These are phyloP conservation scores for Fomes fomentarius DNA, from an alignment of 1,284 basidiomycete species.

Conservation along the genomic window DNA sequence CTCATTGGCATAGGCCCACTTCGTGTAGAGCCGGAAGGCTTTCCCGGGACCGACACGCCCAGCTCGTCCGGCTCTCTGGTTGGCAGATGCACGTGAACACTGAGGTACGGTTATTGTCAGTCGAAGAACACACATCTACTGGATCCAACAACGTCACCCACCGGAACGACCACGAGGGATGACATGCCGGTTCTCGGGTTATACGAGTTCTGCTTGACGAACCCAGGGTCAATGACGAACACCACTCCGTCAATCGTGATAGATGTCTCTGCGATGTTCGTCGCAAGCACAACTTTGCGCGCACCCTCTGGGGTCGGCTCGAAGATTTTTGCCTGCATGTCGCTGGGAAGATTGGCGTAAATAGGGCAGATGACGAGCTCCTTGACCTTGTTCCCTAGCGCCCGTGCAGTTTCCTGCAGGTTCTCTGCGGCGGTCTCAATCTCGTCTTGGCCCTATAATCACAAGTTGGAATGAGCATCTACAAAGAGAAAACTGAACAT, in stretches of 20 bases:
- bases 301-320: conserved; percentile 97
- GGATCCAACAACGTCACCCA: conserved; percentile 46
- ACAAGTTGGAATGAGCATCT: conserved; percentile 1
- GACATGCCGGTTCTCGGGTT: conserved; percentile 98
- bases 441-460: conserved; percentile 90
- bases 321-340: conserved; percentile 99
- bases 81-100: conserved; percentile 96
- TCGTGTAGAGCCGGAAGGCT: conserved; percentile 95
- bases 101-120: conserved; percentile 31
- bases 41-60: conserved; percentile 99
- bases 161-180: conserved; percentile 90
- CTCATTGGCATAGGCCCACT: conserved; percentile 95
- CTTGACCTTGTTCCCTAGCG: conserved; percentile 93
- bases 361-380: conserved; percentile 97
- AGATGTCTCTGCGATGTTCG: conserved; percentile 98
- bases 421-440: conserved; percentile 98
- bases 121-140: conserved; percentile 5
- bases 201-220: conserved; percentile 97
- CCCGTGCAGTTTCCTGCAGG: conserved; percentile 91
- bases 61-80: conserved; percentile 95
- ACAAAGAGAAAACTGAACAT: not conserved
- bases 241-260: conserved; percentile 98
- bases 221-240: conserved; percentile 97
- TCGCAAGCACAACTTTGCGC: conserved; percentile 96
- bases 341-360: conserved; percentile 96